Evolutionary conservation across 1,284 basidiomycete genomes (phyloP).

Genomic region (Melampsora medusae): DNA sequence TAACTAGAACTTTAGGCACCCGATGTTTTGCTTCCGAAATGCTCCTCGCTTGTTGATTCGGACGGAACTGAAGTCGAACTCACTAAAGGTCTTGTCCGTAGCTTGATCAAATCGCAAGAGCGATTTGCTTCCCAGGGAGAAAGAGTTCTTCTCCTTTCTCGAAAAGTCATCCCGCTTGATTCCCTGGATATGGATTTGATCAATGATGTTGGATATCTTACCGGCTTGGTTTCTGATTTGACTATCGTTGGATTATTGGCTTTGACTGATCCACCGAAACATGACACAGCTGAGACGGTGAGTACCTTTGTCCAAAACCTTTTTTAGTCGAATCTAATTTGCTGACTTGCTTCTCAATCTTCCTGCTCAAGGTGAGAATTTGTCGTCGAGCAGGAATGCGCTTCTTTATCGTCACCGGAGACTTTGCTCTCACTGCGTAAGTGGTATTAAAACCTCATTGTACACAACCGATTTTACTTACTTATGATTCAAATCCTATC

Average conservation of each 20-base stretch:
- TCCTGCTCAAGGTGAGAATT: slow-evolving; percentile 49
- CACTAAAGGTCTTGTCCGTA: slow-evolving; percentile 49
- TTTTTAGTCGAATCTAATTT: no score
- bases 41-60: slow-evolving; percentile 47
- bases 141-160: slow-evolving; percentile 62
- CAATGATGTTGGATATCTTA: slow-evolving; percentile 53
- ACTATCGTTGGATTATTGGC: slow-evolving; percentile 66
- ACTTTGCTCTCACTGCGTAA: slow-evolving; percentile 60
- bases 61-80: slow-evolving; percentile 57
- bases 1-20: slow-evolving; percentile 58
- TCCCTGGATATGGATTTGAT: slow-evolving; percentile 55
- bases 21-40: slow-evolving; percentile 62
- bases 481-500: no score
- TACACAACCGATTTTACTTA: no score
- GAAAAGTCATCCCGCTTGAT: slow-evolving; percentile 51
- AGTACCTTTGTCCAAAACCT: no score
- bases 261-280: slow-evolving; percentile 65
- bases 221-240: slow-evolving; percentile 56
- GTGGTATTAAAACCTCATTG: no score
- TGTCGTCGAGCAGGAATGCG: slow-evolving; percentile 65
- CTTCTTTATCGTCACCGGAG: slow-evolving; percentile 70
- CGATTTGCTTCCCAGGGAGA: slow-evolving; percentile 64
- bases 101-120: slow-evolving; percentile 58
- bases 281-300: slow-evolving; percentile 63
- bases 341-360: no score